Percentiles rank a stretch among this genome's conserved stretches.
phyloP scores from a whole-genome alignment of 1,139 yeast species.

The Scheffersomyces lignicola region DNA sequence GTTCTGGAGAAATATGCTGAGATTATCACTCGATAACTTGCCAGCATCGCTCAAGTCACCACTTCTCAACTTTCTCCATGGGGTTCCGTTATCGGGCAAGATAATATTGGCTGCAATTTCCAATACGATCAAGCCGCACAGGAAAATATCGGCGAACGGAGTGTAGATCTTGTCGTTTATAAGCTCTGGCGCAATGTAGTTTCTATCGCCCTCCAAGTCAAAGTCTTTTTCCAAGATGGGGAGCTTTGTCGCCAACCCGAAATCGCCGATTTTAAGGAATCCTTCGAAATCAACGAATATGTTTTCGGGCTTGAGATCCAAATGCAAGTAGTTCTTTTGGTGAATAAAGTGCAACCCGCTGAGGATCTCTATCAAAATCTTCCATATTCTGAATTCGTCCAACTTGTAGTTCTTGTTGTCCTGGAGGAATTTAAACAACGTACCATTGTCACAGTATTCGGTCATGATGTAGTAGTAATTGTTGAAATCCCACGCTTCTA shows the following conservation, averaged over 20 bases:
- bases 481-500: constrained; percentile 83
- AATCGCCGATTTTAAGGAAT: constrained; percentile 79
- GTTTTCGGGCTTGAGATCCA: constrained; percentile 94
- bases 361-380: constrained; percentile 78
- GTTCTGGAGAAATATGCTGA: constrained; percentile 46
- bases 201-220: constrained; percentile 96
- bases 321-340: constrained; percentile 69
- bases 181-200: constrained; percentile 96
- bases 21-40: constrained; percentile 59
- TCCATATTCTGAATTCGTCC: constrained; percentile 99
- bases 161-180: constrained; percentile 80
- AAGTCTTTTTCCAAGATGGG: constrained; percentile 58
- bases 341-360: constrained; percentile 83
- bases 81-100: constrained; percentile 93
- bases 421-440: constrained; percentile 73
- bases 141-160: constrained; percentile 91
- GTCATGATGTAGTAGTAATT: constrained; percentile 87
- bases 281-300: constrained; percentile 95
- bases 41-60: constrained; percentile 98
- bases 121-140: constrained; percentile 86
- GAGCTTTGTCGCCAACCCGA: constrained; percentile 58
- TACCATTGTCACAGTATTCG: constrained; percentile 94
- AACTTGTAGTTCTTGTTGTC: constrained; percentile 71
- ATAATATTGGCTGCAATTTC: constrained; percentile 96
- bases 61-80: constrained; percentile 94